These are phyloP conservation scores for Lachancea fermentati DNA, from an alignment of 805 yeast genomes.

Conservation along the genomic window DNA sequence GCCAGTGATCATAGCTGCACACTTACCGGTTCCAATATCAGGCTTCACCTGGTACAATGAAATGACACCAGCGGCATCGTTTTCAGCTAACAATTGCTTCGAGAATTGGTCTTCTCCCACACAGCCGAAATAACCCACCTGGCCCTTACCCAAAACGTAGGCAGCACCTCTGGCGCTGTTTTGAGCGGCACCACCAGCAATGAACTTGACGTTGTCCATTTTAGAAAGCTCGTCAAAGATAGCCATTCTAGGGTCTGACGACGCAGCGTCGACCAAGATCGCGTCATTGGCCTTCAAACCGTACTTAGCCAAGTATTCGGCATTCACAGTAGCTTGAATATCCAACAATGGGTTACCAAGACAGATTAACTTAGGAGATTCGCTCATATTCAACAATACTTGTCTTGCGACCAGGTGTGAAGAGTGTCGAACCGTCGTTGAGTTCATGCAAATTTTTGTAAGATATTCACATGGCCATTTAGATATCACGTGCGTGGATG, in stretches of 20 bases:
- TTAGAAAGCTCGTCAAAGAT: slow-evolving; percentile 75
- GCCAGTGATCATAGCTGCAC: slow-evolving; percentile 92
- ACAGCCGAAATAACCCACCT: slow-evolving; percentile 92
- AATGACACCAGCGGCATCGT: slow-evolving; percentile 79
- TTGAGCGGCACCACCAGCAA: slow-evolving; percentile 99
- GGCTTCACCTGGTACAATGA: slow-evolving; percentile 80
- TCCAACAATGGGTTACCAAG: slow-evolving; percentile 92
- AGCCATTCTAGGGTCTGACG: slow-evolving; percentile 77
- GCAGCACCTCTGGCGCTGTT: slow-evolving; percentile 99
- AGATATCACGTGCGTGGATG: not conserved
- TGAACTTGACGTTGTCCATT: slow-evolving; percentile 53
- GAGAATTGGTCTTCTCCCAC: slow-evolving; percentile 92
- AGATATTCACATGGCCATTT: not conserved
- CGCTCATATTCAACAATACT: slow-evolving; percentile 1
- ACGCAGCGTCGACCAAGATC: slow-evolving; percentile 50
- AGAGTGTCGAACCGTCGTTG: not conserved
- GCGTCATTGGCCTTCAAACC: slow-evolving; percentile 88
- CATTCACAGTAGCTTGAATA: slow-evolving; percentile 69
- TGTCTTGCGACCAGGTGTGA: not conserved
- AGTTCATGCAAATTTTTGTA: not conserved
- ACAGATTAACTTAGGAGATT: slow-evolving; percentile 49
- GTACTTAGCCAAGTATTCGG: slow-evolving; percentile 72
- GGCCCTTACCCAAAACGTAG: slow-evolving; percentile 70
- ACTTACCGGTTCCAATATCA: slow-evolving; percentile 84
- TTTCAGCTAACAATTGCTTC: slow-evolving; percentile 75